Conservation (phyloP, 2,329 filamentous ascomycete genomes). For the Aspergillus pseudoviridinutans region DNA sequence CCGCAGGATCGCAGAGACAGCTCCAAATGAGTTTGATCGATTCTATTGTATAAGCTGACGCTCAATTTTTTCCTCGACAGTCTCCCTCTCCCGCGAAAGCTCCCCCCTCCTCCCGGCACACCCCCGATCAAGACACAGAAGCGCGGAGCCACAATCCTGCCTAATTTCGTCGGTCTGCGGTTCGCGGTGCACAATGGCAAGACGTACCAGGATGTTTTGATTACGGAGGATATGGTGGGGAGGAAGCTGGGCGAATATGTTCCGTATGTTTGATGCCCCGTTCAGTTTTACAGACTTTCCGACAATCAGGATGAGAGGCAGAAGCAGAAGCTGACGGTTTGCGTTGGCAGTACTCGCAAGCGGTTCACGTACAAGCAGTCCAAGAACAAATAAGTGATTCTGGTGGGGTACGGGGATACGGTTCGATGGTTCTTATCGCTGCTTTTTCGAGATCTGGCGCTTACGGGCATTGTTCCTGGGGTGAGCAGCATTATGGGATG, state of each 20-base stretch:
- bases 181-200: constrained; percentile 94
- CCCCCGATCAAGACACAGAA: constrained; percentile 81
- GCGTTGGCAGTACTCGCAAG: constrained; percentile 57
- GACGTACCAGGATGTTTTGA: constrained; percentile 72
- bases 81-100: constrained; percentile 38
- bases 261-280: constrained; percentile 56
- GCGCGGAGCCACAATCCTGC: constrained; percentile 81
- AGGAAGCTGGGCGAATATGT: constrained; percentile 93
- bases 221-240: constrained; percentile 95
- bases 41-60: background rate
- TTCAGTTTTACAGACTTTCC: background rate
- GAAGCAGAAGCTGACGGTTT: background rate
- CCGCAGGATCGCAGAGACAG: background rate
- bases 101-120: constrained; percentile 56
- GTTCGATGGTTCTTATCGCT: background rate
- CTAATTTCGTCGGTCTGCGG: constrained; percentile 83
- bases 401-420: background rate
- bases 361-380: constrained; percentile 65
- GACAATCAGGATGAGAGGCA: background rate
- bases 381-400: constrained; percentile 59
- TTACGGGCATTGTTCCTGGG: background rate
- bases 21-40: background rate
- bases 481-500: background rate
- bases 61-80: constrained; percentile 17
- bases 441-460: background rate